phyloP scores from a whole-genome alignment of 495 filamentous ascomycete species.

The Penicillium canescens region DNA sequence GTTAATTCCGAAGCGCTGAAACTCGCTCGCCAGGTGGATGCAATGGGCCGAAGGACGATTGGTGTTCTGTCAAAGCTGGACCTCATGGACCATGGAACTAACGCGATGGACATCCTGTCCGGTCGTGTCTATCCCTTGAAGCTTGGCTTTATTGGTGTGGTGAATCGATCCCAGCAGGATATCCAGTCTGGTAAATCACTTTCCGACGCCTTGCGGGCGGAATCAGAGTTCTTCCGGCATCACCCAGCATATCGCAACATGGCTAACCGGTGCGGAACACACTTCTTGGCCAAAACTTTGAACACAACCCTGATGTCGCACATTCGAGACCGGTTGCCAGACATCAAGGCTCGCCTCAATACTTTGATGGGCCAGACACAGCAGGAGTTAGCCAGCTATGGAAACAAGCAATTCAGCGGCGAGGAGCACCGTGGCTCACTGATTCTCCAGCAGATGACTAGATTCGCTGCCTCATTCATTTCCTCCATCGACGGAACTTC shows the following conservation, averaged over 20 bases:
- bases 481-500: slow-evolving; percentile 98
- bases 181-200: slow-evolving; percentile 94
- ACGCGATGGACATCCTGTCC: slow-evolving; percentile 94
- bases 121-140: slow-evolving; percentile 96
- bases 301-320: slow-evolving; percentile 95
- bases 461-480: slow-evolving; percentile 97
- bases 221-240: slow-evolving; percentile 93
- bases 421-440: slow-evolving; percentile 95
- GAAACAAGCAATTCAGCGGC: slow-evolving; percentile 95
- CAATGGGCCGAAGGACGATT: slow-evolving; percentile 91
- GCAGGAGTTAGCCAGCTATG: slow-evolving; percentile 97
- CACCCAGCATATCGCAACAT: slow-evolving; percentile 98
- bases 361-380: slow-evolving; percentile 99
- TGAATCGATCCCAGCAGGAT: slow-evolving; percentile 97
- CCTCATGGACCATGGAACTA: slow-evolving; percentile 98
- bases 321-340: slow-evolving; percentile 91
- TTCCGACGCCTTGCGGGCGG: slow-evolving; percentile 82
- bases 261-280: slow-evolving; percentile 89
- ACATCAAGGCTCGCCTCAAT: slow-evolving; percentile 97
- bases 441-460: slow-evolving; percentile 96
- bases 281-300: slow-evolving; percentile 91
- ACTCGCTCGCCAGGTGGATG: slow-evolving; percentile 94
- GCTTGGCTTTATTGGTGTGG: slow-evolving; percentile 95
- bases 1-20: slow-evolving; percentile 99
- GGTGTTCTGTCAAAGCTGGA: slow-evolving; percentile 97